Conservation (phyloP, 169 alveolate genomes). For the Toxoplasma gondii region DNA sequence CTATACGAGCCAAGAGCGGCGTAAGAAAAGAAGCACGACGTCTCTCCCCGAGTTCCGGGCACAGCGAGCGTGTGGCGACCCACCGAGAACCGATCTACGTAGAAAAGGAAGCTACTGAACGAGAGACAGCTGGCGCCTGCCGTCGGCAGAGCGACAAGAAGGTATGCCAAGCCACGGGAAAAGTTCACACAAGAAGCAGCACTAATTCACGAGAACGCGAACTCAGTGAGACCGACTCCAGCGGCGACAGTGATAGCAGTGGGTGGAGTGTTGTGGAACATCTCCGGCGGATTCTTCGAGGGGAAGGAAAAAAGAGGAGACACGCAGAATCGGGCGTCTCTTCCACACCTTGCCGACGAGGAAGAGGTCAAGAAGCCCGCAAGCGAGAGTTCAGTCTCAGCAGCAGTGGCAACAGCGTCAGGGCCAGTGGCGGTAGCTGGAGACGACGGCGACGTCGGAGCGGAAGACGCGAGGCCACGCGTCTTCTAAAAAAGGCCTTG, state of each 20-base stretch:
- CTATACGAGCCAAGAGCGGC: too few species aligned
- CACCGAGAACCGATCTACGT: neutral
- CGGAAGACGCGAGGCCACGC: too few species aligned
- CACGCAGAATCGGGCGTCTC: neutral
- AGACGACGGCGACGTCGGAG: too few species aligned
- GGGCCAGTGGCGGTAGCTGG: too few species aligned
- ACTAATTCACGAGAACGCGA: too few species aligned
- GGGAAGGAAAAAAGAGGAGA: neutral
- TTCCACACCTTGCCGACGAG: too few species aligned
- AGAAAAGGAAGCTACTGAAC: neutral
- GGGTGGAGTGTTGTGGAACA: neutral
- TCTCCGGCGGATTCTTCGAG: neutral
- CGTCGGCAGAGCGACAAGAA: neutral
- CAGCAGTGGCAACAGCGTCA: too few species aligned
- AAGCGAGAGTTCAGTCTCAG: too few species aligned
- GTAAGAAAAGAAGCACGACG: neutral
- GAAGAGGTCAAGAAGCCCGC: too few species aligned
- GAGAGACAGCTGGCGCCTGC: neutral
- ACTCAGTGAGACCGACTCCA: neutral
- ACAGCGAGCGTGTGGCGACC: neutral
- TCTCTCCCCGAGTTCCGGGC: neutral
- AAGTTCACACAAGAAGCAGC: too few species aligned
- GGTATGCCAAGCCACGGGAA: too few species aligned
- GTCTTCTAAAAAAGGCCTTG: too few species aligned
- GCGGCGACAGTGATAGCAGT: neutral